phyloP scores from a whole-genome alignment of 345 rosid species.

The Arabidopsis thaliana region TAIR10.1 NC_003071.7:12845501-12846000 shows the following conservation, averaged over 20 bases:
- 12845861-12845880: background rate
- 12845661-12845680: background rate
- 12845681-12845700: slow-evolving; percentile 3
- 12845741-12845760: slow-evolving; percentile 1
- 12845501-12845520: slow-evolving; percentile 62
- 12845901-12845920: background rate
- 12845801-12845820: background rate
- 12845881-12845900: background rate
- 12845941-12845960: background rate
- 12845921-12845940: background rate
- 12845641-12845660: background rate
- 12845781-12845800: background rate
- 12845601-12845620: background rate
- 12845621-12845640: background rate
- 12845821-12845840: background rate
- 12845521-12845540: slow-evolving; percentile 54
- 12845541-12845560: slow-evolving; percentile 63
- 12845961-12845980: background rate
- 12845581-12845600: slow-evolving; percentile 40
- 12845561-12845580: slow-evolving; percentile 37
- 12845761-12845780: background rate
- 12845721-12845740: background rate
- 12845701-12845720: slow-evolving; percentile 3
- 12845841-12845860: background rate
- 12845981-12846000: background rate